phyloP scores from a whole-genome alignment of 2,329 filamentous ascomycete species.

The Rosellinia necatrix region DNA sequence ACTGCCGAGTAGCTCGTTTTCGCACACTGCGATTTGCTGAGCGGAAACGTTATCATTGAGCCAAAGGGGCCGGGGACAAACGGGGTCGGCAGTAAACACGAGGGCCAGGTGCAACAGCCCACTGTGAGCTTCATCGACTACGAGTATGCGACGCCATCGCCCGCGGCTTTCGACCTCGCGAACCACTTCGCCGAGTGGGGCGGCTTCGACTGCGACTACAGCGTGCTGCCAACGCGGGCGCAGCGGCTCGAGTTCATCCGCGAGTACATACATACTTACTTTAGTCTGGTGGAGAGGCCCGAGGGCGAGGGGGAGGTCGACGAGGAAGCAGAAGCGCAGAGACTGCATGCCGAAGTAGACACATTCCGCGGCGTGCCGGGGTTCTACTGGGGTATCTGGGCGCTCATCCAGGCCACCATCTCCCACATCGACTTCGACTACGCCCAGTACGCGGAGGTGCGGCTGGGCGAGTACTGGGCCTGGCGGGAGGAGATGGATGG shows the following conservation, averaged over 20 bases:
- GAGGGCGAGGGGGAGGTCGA: slow-evolving; percentile 39
- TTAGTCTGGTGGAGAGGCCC: slow-evolving; percentile 52
- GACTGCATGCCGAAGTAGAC: slow-evolving; percentile 81
- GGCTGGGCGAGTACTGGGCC: slow-evolving; percentile 89
- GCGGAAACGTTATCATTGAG: slow-evolving; percentile 91
- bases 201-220: slow-evolving; percentile 93
- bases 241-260: slow-evolving; percentile 80
- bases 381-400: slow-evolving; percentile 93
- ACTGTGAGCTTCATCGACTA: slow-evolving; percentile 92
- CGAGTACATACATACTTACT: slow-evolving; percentile 82
- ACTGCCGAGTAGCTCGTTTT: slow-evolving; percentile 71
- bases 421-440: slow-evolving; percentile 98
- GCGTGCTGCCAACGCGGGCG: slow-evolving; percentile 75
- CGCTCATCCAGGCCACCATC: slow-evolving; percentile 90
- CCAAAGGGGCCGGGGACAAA: slow-evolving; percentile 47
- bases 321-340: slow-evolving; percentile 66
- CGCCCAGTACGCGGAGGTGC: slow-evolving; percentile 82
- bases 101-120: slow-evolving; percentile 43
- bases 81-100: slow-evolving; percentile 34
- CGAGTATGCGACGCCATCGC: slow-evolving; percentile 93
- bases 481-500: slow-evolving; percentile 80
- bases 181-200: slow-evolving; percentile 99
- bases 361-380: slow-evolving; percentile 86
- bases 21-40: slow-evolving; percentile 93
- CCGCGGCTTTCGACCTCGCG: slow-evolving; percentile 92